Percentiles rank a stretch among this genome's conserved stretches.
Conservation (phyloP, 768 basidiomycete species). For the Rhodotorula sphaerocarpa region DNA sequence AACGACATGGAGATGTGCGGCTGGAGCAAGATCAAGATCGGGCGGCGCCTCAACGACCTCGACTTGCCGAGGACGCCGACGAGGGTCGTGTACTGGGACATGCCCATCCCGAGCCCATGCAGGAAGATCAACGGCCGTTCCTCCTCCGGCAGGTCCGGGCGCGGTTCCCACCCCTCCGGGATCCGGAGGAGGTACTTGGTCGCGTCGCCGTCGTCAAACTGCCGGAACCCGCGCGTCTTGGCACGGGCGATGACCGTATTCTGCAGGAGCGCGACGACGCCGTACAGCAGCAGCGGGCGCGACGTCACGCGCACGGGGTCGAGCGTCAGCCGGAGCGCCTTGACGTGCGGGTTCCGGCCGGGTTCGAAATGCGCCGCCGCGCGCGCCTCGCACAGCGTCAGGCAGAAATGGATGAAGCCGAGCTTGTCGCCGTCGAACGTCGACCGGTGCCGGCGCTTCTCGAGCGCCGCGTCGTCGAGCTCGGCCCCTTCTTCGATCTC, state of each 20-base stretch:
- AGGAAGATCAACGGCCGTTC: slow-evolving; percentile 66
- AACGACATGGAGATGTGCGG: slow-evolving; percentile 80
- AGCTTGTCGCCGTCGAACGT: slow-evolving; percentile 23
- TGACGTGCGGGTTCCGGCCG: slow-evolving; percentile 36
- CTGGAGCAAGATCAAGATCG: slow-evolving; percentile 68
- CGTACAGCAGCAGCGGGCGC: slow-evolving; percentile 56
- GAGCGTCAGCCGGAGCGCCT: slow-evolving; percentile 62
- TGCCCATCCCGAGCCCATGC: slow-evolving; percentile 80
- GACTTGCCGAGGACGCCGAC: slow-evolving; percentile 54
- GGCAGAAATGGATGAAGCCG: slow-evolving; percentile 2
- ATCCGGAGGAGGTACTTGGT: slow-evolving; percentile 69
- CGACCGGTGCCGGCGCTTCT: slow-evolving; percentile 7
- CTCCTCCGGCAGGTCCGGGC: slow-evolving; percentile 43
- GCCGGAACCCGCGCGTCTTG: slow-evolving; percentile 28
- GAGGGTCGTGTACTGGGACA: slow-evolving; percentile 51
- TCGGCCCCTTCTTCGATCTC: background rate
- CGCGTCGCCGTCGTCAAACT: slow-evolving; percentile 25
- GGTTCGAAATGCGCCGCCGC: slow-evolving; percentile 25
- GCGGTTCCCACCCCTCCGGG: slow-evolving; percentile 59
- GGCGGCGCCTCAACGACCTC: slow-evolving; percentile 54
- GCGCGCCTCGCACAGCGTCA: slow-evolving; percentile 9
- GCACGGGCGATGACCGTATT: slow-evolving; percentile 13
- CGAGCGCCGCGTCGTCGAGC: background rate
- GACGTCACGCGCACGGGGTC: slow-evolving; percentile 63
- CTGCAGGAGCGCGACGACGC: slow-evolving; percentile 31